These are phyloP conservation scores for Leucogyrophana mollusca DNA, from an alignment of 768 basidiomycete species.

Conservation along the genomic window DNA sequence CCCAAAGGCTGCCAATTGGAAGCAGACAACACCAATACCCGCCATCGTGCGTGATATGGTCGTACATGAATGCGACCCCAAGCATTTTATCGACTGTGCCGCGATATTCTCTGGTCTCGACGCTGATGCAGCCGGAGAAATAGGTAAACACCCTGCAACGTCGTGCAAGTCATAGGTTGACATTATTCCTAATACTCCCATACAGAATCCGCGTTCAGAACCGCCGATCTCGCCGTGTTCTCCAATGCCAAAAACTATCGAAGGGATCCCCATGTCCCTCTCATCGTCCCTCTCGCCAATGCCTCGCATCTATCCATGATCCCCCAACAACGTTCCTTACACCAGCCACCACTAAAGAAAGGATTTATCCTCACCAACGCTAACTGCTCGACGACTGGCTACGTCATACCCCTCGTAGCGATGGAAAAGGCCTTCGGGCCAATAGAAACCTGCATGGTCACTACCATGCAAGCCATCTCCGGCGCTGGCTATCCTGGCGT, in stretches of 20 bases:
- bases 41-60: conserved; percentile 47
- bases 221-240: conserved; percentile 88
- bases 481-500: conserved; percentile 98
- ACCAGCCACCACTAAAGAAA: conserved; percentile 64
- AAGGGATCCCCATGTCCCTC: conserved; percentile 87
- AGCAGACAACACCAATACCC: conserved; percentile 80
- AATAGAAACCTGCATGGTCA: conserved; percentile 87
- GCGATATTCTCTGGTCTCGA: conserved; percentile 97
- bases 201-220: conserved; percentile 81
- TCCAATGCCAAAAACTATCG: conserved; percentile 98
- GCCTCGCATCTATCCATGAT: conserved; percentile 81
- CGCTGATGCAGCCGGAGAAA: conserved; percentile 90
- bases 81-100: conserved; percentile 75
- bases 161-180: not conserved
- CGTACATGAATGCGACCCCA: conserved; percentile 75
- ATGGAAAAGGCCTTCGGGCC: conserved; percentile 92
- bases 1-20: conserved; percentile 76
- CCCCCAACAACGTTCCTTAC: conserved; percentile 72
- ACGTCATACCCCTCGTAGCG: conserved; percentile 87
- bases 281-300: conserved; percentile 97
- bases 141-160: conserved; percentile 53
- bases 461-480: conserved; percentile 97
- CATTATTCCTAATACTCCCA: conserved; percentile 5
- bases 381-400: conserved; percentile 95
- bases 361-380: conserved; percentile 99